Evolutionary conservation across 2,329 filamentous ascomycete species (phyloP).

Genomic region (Trichoderma lentiforme): DNA sequence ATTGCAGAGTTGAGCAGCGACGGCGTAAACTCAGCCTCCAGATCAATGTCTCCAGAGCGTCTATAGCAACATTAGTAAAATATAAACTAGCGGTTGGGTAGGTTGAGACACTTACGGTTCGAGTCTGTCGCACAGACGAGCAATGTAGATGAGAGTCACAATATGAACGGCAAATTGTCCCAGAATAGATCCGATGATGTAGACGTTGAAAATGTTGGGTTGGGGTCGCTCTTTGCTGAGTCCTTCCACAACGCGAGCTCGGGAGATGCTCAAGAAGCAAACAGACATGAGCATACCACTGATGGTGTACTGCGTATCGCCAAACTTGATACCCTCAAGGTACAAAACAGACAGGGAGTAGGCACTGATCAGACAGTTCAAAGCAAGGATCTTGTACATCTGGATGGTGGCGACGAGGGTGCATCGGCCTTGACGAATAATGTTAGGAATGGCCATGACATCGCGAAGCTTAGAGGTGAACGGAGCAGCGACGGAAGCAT

Average conservation of each 20-base stretch:
- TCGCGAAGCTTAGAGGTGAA: conserved; percentile 98
- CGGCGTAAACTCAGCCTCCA: conserved; percentile 91
- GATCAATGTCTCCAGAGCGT: conserved; percentile 64
- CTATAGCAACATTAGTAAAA: conserved; percentile 28
- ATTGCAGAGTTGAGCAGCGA: conserved; percentile 95
- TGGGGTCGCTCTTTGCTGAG: conserved; percentile 96
- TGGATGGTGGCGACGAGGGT: conserved; percentile 97
- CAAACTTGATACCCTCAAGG: conserved; percentile 97
- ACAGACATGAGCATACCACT: conserved; percentile 99
- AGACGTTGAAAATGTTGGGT: conserved; percentile 98
- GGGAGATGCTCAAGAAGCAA: conserved; percentile 97
- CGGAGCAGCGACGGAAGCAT: conserved; percentile 93
- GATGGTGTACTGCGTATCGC: conserved; percentile 96
- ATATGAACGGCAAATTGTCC: conserved; percentile 98
- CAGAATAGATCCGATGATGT: conserved; percentile 96
- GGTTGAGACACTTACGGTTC: conserved; percentile 66
- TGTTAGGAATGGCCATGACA: conserved; percentile 95
- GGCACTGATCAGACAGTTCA: conserved; percentile 96
- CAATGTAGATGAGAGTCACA: conserved; percentile 88
- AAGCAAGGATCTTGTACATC: conserved; percentile 99
- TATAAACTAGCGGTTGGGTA: fast-evolving
- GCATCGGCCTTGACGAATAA: conserved; percentile 95
- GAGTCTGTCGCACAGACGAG: conserved; percentile 78
- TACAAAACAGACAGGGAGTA: conserved; percentile 97
- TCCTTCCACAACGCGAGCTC: conserved; percentile 90